Percentiles rank a stretch among this genome's conserved stretches.
These are phyloP conservation scores for Candida boleticola DNA, from an alignment of 805 yeast species.

Conservation along the genomic window DNA sequence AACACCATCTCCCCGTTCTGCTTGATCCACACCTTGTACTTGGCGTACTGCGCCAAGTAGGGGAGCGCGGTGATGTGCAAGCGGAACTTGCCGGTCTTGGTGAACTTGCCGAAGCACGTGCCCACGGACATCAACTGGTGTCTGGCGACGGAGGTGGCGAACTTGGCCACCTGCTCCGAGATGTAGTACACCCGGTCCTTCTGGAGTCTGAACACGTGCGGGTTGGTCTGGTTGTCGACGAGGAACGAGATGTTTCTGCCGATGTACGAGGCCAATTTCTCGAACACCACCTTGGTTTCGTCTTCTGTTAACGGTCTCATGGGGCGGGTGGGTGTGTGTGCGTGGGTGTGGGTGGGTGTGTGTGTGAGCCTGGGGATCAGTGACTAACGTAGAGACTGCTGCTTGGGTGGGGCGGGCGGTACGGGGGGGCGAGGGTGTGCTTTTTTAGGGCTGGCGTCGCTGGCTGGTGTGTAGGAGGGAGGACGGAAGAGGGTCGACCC, in stretches of 20 bases:
- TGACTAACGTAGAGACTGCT: too few species aligned
- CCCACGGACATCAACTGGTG: conserved; percentile 90
- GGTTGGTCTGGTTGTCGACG: conserved; percentile 81
- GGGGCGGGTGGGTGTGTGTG: background rate
- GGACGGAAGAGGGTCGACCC: too few species aligned
- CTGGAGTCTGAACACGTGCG: conserved; percentile 93
- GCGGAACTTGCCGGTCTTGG: conserved; percentile 95
- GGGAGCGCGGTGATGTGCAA: conserved; percentile 90
- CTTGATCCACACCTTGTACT: conserved; percentile 94
- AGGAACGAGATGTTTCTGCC: conserved; percentile 92
- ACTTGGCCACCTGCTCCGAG: conserved; percentile 73
- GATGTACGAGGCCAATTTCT: conserved; percentile 91
- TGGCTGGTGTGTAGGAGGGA: too few species aligned
- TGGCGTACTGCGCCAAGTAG: conserved; percentile 81
- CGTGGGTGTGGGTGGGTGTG: too few species aligned
- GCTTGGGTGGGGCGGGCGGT: too few species aligned
- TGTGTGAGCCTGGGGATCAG: background rate
- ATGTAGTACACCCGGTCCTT: conserved; percentile 96
- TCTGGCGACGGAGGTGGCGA: conserved; percentile 90
- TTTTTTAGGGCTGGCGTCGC: too few species aligned
- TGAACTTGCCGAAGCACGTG: conserved; percentile 91
- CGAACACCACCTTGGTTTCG: conserved; percentile 94
- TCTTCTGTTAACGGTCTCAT: conserved; percentile 98
- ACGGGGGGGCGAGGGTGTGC: too few species aligned
- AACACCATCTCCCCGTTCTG: conserved; percentile 98